Evolutionary conservation across 352 stramenopile genomes (phyloP).

Genomic region (Globisporangium radiosum): DNA sequence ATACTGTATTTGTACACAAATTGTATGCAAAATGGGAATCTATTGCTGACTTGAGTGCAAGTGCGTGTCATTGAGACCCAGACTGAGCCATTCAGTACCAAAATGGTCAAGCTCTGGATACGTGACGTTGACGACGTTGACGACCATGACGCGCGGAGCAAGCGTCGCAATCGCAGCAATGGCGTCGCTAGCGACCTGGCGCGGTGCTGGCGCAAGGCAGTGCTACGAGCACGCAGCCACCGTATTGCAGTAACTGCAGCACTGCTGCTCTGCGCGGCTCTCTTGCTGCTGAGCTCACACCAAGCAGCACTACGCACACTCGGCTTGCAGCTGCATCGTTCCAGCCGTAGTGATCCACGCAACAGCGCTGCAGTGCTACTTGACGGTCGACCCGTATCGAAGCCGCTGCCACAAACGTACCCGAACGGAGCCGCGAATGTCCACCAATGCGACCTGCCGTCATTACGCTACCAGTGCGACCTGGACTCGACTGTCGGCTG

Average conservation of each 20-base stretch:
- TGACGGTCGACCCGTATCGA: constrained; percentile 24
- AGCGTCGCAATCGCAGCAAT: not conserved
- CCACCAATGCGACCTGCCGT: constrained; percentile 49
- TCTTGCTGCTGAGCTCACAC: not conserved
- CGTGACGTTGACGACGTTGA: not conserved
- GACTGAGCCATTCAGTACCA: not conserved
- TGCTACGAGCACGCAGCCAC: not conserved
- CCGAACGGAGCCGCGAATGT: constrained; percentile 37
- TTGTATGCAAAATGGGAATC: too few relatives aligned
- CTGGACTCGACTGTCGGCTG: constrained; percentile 30
- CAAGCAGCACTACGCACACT: not conserved
- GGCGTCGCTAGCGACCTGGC: too few relatives aligned
- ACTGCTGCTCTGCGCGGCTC: not conserved
- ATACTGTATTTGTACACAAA: too few relatives aligned
- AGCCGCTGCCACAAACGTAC: constrained; percentile 24
- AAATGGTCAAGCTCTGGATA: not conserved
- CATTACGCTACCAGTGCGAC: constrained; percentile 53
- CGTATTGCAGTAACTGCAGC: not conserved
- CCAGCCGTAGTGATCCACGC: not conserved
- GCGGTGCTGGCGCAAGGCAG: not conserved
- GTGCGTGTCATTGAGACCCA: too few relatives aligned
- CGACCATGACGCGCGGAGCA: not conserved
- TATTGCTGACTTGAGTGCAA: too few relatives aligned
- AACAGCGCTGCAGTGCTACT: constrained; percentile 16
- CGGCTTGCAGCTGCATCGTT: too few relatives aligned